Evolutionary conservation across 495 filamentous ascomycete species (phyloP).

Genomic region (Cercophora samala): DNA sequence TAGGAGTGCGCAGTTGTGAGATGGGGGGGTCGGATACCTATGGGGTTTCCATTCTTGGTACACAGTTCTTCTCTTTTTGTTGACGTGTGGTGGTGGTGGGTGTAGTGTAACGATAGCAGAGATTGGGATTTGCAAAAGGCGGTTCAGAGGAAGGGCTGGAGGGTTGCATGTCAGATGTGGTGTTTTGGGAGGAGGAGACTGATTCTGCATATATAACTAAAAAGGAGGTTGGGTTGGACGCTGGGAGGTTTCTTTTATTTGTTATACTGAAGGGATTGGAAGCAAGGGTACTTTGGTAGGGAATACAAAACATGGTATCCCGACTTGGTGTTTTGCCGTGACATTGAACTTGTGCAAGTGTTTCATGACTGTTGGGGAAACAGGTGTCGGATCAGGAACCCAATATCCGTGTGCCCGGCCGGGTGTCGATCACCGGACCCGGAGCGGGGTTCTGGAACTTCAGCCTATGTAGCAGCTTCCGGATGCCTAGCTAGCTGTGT

Average conservation of each 20-base stretch:
- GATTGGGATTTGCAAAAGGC: no score
- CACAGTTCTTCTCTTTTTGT: no score
- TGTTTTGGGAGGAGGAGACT: background rate
- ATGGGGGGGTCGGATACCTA: no score
- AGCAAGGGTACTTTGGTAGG: background rate
- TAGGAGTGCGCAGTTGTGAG: background rate
- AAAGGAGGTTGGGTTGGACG: background rate
- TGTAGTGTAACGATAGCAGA: no score
- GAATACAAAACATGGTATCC: background rate
- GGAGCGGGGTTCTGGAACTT: background rate
- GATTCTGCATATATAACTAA: background rate
- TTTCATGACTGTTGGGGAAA: no score
- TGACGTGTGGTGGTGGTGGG: no score
- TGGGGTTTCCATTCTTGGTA: no score
- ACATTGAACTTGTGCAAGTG: background rate
- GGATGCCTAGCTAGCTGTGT: no score
- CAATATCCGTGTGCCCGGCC: background rate
- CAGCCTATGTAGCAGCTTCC: no score
- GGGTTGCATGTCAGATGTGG: background rate
- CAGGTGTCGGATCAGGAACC: background rate
- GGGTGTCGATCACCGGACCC: background rate
- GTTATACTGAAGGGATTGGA: background rate
- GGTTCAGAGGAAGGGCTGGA: no score
- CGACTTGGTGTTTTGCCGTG: background rate
- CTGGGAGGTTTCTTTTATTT: background rate